A percentile compares a stretch with the other conserved stretches of the same genome.
Conservation (phyloP, 441 rosid genomes). For the Hura crepitans region DNA sequence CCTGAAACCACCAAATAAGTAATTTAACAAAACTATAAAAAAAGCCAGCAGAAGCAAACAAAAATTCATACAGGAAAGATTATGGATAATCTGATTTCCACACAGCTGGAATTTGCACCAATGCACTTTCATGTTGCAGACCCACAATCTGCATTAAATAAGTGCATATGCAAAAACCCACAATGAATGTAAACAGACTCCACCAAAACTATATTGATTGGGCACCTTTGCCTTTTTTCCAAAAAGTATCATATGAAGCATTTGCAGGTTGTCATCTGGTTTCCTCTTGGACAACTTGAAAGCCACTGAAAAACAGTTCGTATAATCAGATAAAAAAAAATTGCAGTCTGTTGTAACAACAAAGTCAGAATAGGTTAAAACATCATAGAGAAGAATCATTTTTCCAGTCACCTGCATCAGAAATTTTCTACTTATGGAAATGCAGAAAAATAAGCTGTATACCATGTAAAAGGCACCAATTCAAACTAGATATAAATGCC, state of each 20-base stretch:
- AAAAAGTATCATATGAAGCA: slow-evolving; percentile 71
- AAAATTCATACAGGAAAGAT: neutral
- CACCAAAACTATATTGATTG: neutral
- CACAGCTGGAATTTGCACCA: neutral
- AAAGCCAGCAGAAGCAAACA: neutral
- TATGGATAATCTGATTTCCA: neutral
- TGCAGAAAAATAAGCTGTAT: neutral
- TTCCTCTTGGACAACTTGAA: slow-evolving; percentile 93
- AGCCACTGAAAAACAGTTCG: slow-evolving; percentile 73
- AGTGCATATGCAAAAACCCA: neutral
- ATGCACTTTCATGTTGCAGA: neutral
- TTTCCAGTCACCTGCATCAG: neutral
- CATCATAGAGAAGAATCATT: slow-evolving; percentile 3
- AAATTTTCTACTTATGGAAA: neutral
- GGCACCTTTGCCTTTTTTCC: slow-evolving; percentile 99
- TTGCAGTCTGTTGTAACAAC: slow-evolving; percentile 12
- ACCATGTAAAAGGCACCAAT: neutral
- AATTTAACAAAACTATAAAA: slow-evolving; percentile 11
- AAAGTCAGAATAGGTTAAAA: slow-evolving; percentile 15
- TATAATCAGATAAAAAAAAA: slow-evolving; percentile 27
- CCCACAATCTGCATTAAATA: neutral
- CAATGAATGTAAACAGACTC: neutral
- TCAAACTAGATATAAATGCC: neutral
- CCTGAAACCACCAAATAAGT: slow-evolving; percentile 39
- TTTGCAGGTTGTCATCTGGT: slow-evolving; percentile 72